Evolutionary conservation across 2,329 filamentous ascomycete genomes (phyloP).

Genomic region (Fusarium proliferatum): DNA sequence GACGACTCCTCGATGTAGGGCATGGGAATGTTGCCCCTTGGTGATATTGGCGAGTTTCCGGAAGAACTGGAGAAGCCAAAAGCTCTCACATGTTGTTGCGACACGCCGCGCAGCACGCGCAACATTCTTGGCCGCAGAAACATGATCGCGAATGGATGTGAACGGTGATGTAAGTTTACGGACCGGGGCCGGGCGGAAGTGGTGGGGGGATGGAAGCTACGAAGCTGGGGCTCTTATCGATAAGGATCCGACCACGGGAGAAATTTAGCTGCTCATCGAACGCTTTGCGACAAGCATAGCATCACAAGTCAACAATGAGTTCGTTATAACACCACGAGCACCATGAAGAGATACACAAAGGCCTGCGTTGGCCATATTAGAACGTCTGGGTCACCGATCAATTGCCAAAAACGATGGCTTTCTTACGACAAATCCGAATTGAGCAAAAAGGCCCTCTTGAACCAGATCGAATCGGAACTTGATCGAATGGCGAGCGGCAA

Average conservation of each 20-base stretch:
- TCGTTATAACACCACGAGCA: constrained; percentile 10
- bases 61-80: constrained; percentile 57
- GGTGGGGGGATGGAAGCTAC: constrained; percentile 37
- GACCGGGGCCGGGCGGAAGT: constrained; percentile 31
- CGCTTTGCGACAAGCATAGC: neutral
- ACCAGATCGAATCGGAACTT: constrained; percentile 49
- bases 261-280: constrained; percentile 2
- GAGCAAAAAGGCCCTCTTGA: constrained; percentile 46
- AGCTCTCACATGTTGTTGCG: constrained; percentile 51
- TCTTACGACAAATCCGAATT: constrained; percentile 48
- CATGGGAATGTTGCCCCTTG: constrained; percentile 62
- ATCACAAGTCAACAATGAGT: constrained; percentile 27
- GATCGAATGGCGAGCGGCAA: constrained; percentile 45
- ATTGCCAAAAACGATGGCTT: constrained; percentile 46
- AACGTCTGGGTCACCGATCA: neutral
- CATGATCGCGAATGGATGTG: constrained; percentile 38
- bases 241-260: constrained; percentile 25
- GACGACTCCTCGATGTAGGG: constrained; percentile 66
- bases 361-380: constrained; percentile 28
- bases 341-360: constrained; percentile 46
- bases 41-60: constrained; percentile 41
- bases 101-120: constrained; percentile 50
- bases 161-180: constrained; percentile 13
- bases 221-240: constrained; percentile 32
- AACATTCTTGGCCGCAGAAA: constrained; percentile 47